Percentiles rank a stretch among this genome's conserved stretches.
phyloP scores from a whole-genome alignment of 768 basidiomycete species.

The Leccinellum albellum region DNA sequence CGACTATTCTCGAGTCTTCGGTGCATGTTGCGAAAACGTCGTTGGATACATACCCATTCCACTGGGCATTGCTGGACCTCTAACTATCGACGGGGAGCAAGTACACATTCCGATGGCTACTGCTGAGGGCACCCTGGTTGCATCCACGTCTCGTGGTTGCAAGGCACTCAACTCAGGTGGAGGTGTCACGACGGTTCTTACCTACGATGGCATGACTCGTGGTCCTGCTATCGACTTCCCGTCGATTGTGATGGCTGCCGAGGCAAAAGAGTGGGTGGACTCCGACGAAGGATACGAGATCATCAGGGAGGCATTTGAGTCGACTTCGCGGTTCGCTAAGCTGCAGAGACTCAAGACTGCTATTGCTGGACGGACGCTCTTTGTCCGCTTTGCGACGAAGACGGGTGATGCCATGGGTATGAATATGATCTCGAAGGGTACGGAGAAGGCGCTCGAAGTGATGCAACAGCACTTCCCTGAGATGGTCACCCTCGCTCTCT shows the following conservation, averaged over 20 bases:
- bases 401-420: constrained; percentile 99
- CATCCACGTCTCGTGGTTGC: constrained; percentile 94
- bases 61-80: constrained; percentile 93
- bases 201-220: constrained; percentile 93
- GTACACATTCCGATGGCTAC: constrained; percentile 98
- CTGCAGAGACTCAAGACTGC: constrained; percentile 83
- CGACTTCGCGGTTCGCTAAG: constrained; percentile 89
- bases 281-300: constrained; percentile 71
- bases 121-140: constrained; percentile 98
- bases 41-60: constrained; percentile 96
- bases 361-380: constrained; percentile 90
- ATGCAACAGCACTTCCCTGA: constrained; percentile 79
- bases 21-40: constrained; percentile 99
- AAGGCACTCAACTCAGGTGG: constrained; percentile 97
- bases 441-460: constrained; percentile 87
- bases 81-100: constrained; percentile 80
- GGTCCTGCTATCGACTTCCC: constrained; percentile 99
- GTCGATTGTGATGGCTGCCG: constrained; percentile 68
- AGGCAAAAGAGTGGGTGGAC: constrained; percentile 86
- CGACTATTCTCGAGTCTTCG: constrained; percentile 91
- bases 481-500: constrained; percentile 87
- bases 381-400: constrained; percentile 87
- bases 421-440: constrained; percentile 99
- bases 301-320: constrained; percentile 86
- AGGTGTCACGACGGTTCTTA: constrained; percentile 91